phyloP scores from a whole-genome alignment of 139 green algal genomes.

The Picochlorum sp. region DNA sequence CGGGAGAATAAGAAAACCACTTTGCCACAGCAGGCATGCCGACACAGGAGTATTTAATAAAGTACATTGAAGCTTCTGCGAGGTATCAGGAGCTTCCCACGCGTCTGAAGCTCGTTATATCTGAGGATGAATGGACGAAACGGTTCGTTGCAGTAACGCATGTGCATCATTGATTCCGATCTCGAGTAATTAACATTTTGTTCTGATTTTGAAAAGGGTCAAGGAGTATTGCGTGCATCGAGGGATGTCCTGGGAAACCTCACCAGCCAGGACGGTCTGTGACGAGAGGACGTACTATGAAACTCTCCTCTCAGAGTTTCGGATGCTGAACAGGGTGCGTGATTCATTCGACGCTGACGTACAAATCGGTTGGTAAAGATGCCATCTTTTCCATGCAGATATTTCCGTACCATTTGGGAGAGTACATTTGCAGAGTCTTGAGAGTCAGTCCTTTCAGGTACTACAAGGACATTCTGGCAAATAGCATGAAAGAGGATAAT shows the following conservation, averaged over 20 bases:
- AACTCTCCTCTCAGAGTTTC: constrained; percentile 60
- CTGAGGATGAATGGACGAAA: constrained; percentile 26
- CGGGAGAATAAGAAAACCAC: too few relatives aligned
- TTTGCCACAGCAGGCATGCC: constrained; percentile 24
- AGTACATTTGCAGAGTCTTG: constrained; percentile 75
- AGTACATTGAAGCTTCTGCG: constrained; percentile 42
- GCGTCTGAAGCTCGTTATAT: constrained; percentile 33
- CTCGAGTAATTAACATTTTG: too few relatives aligned
- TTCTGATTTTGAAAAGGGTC: constrained; percentile 45
- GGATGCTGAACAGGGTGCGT: constrained; percentile 51
- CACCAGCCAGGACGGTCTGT: constrained; percentile 48
- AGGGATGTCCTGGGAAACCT: constrained; percentile 56
- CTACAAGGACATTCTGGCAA: constrained; percentile 73
- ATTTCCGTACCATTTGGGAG: constrained; percentile 85
- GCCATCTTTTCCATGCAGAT: constrained; percentile 35
- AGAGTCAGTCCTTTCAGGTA: constrained; percentile 81
- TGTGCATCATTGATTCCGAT: background rate
- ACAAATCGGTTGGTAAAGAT: constrained; percentile 8
- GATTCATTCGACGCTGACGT: background rate
- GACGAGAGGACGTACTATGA: constrained; percentile 89
- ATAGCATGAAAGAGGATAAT: constrained; percentile 68
- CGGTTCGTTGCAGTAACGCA: constrained; percentile 25
- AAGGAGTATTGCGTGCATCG: constrained; percentile 72
- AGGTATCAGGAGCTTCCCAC: constrained; percentile 64
- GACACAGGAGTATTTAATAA: constrained; percentile 52